phyloP scores from a whole-genome alignment of 306 rosid genomes.

The Cucurbita maxima region DNA sequence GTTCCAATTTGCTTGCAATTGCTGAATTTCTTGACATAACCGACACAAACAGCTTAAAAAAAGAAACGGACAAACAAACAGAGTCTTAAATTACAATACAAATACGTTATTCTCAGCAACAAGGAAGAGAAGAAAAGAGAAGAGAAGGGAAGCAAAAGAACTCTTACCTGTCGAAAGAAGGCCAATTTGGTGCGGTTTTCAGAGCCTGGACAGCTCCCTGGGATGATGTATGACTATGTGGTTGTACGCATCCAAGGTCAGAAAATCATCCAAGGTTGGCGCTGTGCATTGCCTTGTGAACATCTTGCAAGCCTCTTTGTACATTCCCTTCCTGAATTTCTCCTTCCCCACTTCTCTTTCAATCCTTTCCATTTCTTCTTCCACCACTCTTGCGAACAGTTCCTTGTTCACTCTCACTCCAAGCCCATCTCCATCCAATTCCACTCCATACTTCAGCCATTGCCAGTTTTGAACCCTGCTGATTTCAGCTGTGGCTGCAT shows the following conservation, averaged over 20 bases:
- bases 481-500: constrained; percentile 93
- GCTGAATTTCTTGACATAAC: background rate
- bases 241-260: constrained; percentile 65
- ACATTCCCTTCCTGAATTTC: constrained; percentile 54
- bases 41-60: background rate
- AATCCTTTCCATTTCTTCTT: constrained; percentile 78
- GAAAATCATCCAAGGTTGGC: constrained; percentile 56
- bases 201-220: constrained; percentile 32
- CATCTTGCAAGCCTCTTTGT: constrained; percentile 52
- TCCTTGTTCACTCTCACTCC: constrained; percentile 55
- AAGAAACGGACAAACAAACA: background rate
- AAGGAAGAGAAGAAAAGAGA: background rate
- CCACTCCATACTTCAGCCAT: constrained; percentile 77
- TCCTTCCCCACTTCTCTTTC: constrained; percentile 67
- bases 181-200: background rate
- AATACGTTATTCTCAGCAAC: background rate
- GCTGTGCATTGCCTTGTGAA: constrained; percentile 71
- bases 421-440: constrained; percentile 56
- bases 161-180: too few species aligned
- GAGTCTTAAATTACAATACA: background rate
- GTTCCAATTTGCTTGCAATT: background rate
- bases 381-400: constrained; percentile 65
- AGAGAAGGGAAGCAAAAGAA: background rate
- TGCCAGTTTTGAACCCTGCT: constrained; percentile 97
- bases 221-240: constrained; percentile 44